phyloP scores from a whole-genome alignment of 2,329 filamentous ascomycete species.

The Ceratocystis smalleyi region DNA sequence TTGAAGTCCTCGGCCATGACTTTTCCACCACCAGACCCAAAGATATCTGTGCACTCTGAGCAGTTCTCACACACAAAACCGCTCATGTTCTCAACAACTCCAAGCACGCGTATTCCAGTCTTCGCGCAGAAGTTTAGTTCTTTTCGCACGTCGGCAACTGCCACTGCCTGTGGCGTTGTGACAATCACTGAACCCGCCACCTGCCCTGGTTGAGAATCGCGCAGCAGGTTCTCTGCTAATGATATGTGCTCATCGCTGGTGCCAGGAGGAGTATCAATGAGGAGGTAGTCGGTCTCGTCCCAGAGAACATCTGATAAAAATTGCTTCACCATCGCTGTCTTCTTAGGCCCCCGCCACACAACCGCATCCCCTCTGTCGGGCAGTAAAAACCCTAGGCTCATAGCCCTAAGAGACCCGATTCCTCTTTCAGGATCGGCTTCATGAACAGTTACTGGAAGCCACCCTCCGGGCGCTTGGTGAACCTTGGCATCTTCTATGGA shows the following conservation, averaged over 20 bases:
- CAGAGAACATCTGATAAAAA: conserved; percentile 86
- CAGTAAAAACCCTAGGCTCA: conserved; percentile 86
- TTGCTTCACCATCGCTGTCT: conserved; percentile 96
- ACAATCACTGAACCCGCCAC: conserved; percentile 83
- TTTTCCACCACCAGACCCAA: conserved; percentile 77
- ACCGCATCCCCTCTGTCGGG: conserved; percentile 74
- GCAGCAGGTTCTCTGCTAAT: conserved; percentile 68
- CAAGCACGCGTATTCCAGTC: conserved; percentile 62
- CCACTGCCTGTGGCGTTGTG: conserved; percentile 87
- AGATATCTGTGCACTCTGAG: conserved; percentile 81
- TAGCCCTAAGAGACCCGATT: conserved; percentile 57
- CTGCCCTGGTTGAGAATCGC: conserved; percentile 46
- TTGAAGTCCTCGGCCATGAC: conserved; percentile 77
- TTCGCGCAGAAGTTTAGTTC: conserved; percentile 88
- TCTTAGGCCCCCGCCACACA: conserved; percentile 95
- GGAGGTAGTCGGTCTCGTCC: conserved; percentile 73
- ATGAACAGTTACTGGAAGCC: conserved; percentile 80
- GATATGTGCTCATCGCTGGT: conserved; percentile 97
- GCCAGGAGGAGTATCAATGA: conserved; percentile 91
- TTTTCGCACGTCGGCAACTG: conserved; percentile 85
- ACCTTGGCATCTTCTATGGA: conserved; percentile 81
- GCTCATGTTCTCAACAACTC: conserved; percentile 94
- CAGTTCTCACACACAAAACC: conserved; percentile 72
- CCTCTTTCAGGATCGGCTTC: conserved; percentile 35
- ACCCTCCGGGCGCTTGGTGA: conserved; percentile 77